A percentile compares a stretch with the other conserved stretches of the same genome.
These are phyloP conservation scores for Aspergillus egyptiacus DNA, from an alignment of 495 filamentous ascomycete species.

Conservation along the genomic window DNA sequence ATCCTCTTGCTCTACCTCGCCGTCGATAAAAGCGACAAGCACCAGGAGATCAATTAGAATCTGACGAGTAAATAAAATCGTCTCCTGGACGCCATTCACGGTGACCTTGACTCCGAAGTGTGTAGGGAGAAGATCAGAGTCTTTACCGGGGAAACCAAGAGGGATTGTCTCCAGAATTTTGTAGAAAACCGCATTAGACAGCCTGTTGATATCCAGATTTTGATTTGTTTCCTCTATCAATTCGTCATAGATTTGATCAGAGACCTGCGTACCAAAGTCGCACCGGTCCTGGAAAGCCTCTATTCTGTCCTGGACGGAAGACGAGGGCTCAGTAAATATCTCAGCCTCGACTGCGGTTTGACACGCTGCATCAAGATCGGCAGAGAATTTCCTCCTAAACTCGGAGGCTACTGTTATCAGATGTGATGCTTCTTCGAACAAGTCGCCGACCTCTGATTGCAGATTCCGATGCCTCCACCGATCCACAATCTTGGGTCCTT, in stretches of 20 bases:
- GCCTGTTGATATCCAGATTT: constrained; percentile 32
- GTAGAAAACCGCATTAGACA: constrained; percentile 49
- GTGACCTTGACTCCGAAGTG: constrained; percentile 66
- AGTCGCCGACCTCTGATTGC: constrained; percentile 31
- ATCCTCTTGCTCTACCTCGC: constrained; percentile 64
- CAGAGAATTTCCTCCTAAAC: constrained; percentile 54
- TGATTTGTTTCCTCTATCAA: constrained; percentile 37
- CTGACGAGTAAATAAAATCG: constrained; percentile 56
- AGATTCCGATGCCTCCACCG: constrained; percentile 43
- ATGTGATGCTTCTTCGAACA: constrained; percentile 35
- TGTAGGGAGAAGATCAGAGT: constrained; percentile 48
- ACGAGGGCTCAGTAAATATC: constrained; percentile 60
- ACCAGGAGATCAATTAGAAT: constrained; percentile 75
- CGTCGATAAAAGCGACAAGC: constrained; percentile 76
- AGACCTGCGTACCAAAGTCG: constrained; percentile 65
- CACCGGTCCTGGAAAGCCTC: constrained; percentile 64
- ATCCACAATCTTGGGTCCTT: constrained; percentile 33
- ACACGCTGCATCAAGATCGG: constrained; percentile 55
- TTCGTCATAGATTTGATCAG: constrained; percentile 58
- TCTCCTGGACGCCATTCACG: constrained; percentile 72
- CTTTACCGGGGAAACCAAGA: constrained; percentile 35
- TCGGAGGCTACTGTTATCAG: constrained; percentile 54
- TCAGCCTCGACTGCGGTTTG: constrained; percentile 57
- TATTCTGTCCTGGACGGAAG: constrained; percentile 62
- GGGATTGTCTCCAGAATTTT: constrained; percentile 41